A percentile compares a stretch with the other conserved stretches of the same genome.
Evolutionary conservation across 2,329 filamentous ascomycete species (phyloP).

Genomic region (Aureobasidium subglaciale): DNA sequence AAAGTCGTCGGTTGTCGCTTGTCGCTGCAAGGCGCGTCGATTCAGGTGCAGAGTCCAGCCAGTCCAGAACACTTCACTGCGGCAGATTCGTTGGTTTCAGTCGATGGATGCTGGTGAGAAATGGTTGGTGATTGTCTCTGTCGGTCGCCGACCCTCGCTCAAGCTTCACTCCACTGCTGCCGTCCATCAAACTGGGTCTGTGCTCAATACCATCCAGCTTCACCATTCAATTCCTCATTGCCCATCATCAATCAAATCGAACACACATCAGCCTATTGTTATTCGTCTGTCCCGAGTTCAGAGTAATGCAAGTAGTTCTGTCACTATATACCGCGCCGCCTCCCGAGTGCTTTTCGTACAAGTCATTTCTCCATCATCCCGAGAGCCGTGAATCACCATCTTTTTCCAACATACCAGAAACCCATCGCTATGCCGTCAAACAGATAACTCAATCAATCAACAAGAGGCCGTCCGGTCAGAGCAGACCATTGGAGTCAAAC

Average conservation of each 20-base stretch:
- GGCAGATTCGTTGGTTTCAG: neutral
- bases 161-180: neutral
- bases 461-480: slow-evolving; percentile 1
- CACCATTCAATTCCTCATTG: neutral
- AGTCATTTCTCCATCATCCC: neutral
- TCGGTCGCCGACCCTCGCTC: neutral
- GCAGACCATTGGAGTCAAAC: slow-evolving; percentile 8
- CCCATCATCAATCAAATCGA: neutral
- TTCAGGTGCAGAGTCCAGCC: neutral
- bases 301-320: neutral
- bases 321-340: no score
- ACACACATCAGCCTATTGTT: neutral
- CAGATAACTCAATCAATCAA: neutral
- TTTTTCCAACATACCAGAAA: no score
- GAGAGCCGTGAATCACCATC: no score
- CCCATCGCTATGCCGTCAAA: slow-evolving; percentile 10
- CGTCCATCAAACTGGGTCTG: neutral
- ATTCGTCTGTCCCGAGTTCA: neutral
- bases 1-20: no score
- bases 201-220: slow-evolving; percentile 12
- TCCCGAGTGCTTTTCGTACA: no score
- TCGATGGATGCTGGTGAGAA: neutral
- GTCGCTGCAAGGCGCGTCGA: no score
- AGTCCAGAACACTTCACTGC: neutral
- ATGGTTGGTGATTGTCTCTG: neutral